phyloP scores from a whole-genome alignment of 352 stramenopile species.

The Phytophthora hibernalis region DNA sequence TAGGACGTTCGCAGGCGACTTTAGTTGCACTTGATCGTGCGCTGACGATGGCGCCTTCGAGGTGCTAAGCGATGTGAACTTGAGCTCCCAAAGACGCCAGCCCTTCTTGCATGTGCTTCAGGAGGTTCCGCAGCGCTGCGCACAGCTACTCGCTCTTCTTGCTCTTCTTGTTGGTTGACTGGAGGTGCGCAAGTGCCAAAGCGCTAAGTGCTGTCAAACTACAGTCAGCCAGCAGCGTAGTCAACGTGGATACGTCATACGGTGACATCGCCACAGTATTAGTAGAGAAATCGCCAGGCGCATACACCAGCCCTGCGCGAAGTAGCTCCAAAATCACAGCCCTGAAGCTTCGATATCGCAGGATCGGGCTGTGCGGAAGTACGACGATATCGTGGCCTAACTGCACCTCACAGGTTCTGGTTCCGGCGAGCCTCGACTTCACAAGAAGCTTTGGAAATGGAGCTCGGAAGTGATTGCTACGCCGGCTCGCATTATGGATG shows the following conservation, averaged over 20 bases:
- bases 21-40: slow-evolving; percentile 30
- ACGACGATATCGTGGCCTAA: slow-evolving; percentile 42
- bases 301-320: slow-evolving; percentile 25
- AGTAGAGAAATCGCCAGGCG: slow-evolving; percentile 3
- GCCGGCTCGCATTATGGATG: slow-evolving; percentile 36
- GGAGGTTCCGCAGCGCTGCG: slow-evolving; percentile 49
- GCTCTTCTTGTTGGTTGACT: slow-evolving; percentile 64
- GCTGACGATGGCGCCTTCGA: slow-evolving; percentile 4
- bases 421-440: slow-evolving; percentile 26
- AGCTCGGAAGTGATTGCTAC: slow-evolving; percentile 52
- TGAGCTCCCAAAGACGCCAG: slow-evolving; percentile 45
- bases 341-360: slow-evolving; percentile 33
- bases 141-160: slow-evolving; percentile 66
- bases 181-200: slow-evolving; percentile 51
- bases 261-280: slow-evolving; percentile 43
- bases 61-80: slow-evolving; percentile 19
- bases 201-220: slow-evolving; percentile 63
- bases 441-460: slow-evolving; percentile 67
- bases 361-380: no score
- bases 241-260: slow-evolving; percentile 56
- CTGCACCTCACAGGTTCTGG: slow-evolving; percentile 28
- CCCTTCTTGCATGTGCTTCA: slow-evolving; percentile 72
- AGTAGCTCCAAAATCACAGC: slow-evolving; percentile 35
- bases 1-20: slow-evolving; percentile 49
- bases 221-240: slow-evolving; percentile 63